Evolutionary conservation across 2,329 filamentous ascomycete species (phyloP).

Genomic region (Arachnopeziza araneosa): DNA sequence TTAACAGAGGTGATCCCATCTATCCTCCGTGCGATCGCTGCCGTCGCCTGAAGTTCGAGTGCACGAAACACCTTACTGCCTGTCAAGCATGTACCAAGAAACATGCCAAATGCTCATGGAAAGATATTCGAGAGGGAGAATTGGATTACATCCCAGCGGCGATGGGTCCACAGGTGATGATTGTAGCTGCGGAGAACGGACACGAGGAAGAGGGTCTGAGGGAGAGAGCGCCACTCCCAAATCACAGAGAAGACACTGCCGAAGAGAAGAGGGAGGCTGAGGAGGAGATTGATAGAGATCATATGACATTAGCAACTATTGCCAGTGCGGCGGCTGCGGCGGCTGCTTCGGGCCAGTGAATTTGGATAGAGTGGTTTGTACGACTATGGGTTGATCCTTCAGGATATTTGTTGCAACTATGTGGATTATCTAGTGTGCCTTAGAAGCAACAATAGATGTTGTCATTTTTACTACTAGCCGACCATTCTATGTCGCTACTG

Average conservation of each 20-base stretch:
- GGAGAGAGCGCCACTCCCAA: not conserved
- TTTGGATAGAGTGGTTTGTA: not conserved
- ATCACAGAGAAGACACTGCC: not conserved
- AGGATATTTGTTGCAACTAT: not conserved
- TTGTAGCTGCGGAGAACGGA: not conserved
- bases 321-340: not conserved
- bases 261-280: not conserved
- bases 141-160: conserved; percentile 12
- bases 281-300: not conserved
- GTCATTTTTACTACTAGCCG: not conserved
- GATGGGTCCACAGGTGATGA: not conserved
- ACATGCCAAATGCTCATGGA: conserved; percentile 85
- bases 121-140: conserved; percentile 71
- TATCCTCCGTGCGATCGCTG: conserved; percentile 82
- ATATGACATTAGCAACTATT: not conserved
- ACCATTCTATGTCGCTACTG: not conserved
- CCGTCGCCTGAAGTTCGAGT: conserved; percentile 72
- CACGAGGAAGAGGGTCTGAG: not conserved
- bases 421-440: not conserved
- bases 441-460: not conserved
- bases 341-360: not conserved
- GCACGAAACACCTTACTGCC: conserved; percentile 78
- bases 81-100: conserved; percentile 87
- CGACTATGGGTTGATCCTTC: not conserved
- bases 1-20: conserved; percentile 68